Percentiles rank a stretch among this genome's conserved stretches.
Conservation (phyloP, 805 yeast genomes). For the Lipomyces spencermartinsiae region DNA sequence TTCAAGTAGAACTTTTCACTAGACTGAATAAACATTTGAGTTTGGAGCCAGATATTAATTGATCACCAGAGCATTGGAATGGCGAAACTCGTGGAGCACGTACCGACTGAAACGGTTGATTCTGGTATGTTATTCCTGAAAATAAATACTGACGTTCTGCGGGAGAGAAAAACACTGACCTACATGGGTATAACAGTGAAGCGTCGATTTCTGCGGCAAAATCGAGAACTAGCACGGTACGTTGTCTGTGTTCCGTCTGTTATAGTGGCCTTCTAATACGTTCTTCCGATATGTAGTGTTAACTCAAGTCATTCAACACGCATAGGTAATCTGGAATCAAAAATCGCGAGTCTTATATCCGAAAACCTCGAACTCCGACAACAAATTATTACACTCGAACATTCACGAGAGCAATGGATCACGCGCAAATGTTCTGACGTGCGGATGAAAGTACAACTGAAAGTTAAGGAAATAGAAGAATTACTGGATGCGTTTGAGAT, state of each 20-base stretch:
- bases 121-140: conserved; percentile 18
- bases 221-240: conserved; percentile 35
- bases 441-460: conserved; percentile 14
- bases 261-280: not conserved
- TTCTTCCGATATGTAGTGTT: conserved; percentile 16
- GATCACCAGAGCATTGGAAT: conserved; percentile 9
- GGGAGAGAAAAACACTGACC: not conserved
- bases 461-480: conserved; percentile 28
- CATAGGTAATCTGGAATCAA: conserved; percentile 30
- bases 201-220: conserved; percentile 35
- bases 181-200: conserved; percentile 18
- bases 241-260: conserved; percentile 6
- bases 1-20: not conserved
- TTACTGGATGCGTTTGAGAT: conserved; percentile 23
- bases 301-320: conserved; percentile 35
- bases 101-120: conserved; percentile 30
- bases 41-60: not conserved
- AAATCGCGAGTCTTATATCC: conserved; percentile 26
- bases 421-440: conserved; percentile 20
- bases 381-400: conserved; percentile 28
- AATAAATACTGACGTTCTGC: no score
- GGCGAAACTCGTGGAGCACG: conserved; percentile 35
- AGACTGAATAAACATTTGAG: not conserved
- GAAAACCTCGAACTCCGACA: conserved; percentile 37
- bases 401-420: conserved; percentile 19